A percentile compares a stretch with the other conserved stretches of the same genome.
Evolutionary conservation across 2,329 filamentous ascomycete species (phyloP).

Genomic region (Tolypocladium tundrense): DNA sequence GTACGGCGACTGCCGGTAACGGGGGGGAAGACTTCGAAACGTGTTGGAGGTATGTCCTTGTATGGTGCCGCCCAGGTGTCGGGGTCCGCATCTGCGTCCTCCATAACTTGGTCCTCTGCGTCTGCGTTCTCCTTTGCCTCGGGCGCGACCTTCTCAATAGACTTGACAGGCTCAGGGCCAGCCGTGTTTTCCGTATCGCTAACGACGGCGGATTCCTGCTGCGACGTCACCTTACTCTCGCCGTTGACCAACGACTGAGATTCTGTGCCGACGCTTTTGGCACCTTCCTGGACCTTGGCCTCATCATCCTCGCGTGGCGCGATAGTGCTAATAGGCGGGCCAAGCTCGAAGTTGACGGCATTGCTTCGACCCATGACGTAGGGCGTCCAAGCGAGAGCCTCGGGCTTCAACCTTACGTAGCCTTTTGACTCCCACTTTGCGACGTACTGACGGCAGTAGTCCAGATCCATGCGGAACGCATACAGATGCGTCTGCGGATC

Average conservation of each 20-base stretch:
- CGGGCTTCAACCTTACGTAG: conserved; percentile 74
- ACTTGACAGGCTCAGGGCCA: conserved; percentile 15
- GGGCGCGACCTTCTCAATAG: conserved; percentile 16
- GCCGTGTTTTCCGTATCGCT: conserved; percentile 5
- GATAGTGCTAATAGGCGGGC: conserved; percentile 72
- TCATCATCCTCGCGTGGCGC: conserved; percentile 74
- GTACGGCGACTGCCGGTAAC: conserved; percentile 38
- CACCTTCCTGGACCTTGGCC: conserved; percentile 24
- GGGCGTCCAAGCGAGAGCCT: conserved; percentile 83
- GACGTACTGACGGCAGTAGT: conserved; percentile 80
- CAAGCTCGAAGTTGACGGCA: conserved; percentile 72
- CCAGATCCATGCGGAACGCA: conserved; percentile 75
- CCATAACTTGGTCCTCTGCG: conserved; percentile 14
- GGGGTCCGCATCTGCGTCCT: conserved; percentile 14
- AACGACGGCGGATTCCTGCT: not conserved
- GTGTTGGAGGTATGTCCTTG: conserved; percentile 51
- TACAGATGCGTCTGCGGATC: conserved; percentile 85
- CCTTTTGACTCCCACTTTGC: conserved; percentile 81
- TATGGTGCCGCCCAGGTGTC: conserved; percentile 38
- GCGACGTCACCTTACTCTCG: conserved; percentile 3
- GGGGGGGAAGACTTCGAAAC: conserved; percentile 72
- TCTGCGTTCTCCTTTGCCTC: conserved; percentile 23
- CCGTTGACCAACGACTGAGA: conserved; percentile 14
- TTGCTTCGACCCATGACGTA: conserved; percentile 91
- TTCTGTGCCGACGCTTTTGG: conserved; percentile 9